Base-by-base conservation (phyloP, 2,329 filamentous ascomycete genomes). In the Didymella exigua region DNA sequence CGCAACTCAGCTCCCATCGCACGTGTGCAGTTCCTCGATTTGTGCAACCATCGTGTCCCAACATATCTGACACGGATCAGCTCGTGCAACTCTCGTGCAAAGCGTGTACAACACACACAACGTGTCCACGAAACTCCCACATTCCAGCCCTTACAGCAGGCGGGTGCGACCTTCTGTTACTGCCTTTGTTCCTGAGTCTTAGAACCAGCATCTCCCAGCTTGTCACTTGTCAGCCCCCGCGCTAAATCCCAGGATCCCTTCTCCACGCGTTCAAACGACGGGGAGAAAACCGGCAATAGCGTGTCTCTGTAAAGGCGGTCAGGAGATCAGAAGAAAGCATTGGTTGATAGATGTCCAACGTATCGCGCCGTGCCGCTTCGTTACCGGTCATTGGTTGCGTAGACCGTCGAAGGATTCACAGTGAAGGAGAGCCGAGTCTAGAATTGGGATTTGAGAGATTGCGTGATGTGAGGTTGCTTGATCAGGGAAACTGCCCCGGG, bases 331-430 rank as follows among this genome's bases (percentile, higher is more conserved):
- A 30, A 14, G 14, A 40, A 27, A 29, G 21, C 23, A 43, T 50
- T 50, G 46, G 41, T 37, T 36, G 50, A 42, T n/a, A 5, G n/a
- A 21, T 21, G 10, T 14, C 10, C 10, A 45, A n/a, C 34, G 40
- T 49, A 13, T 45, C 54, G 54, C 21, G 48, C 54, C 49, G 48
- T 40, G 44, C 54, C 49, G 54, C 44, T 44, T 56, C 54, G 42
- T 51, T 51, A 51, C 54, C 54, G 13, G 26, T 29, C 43, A 51
- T 48, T 56, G 43, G 54, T 43, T 48, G 44, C 10, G 18, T 19
- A 24, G 37, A 36, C 7, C 14, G 16, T 43, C 21, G 43, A 48
- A 48, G 37, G 43, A 48, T 51, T 44, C 8, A 18, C 23, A 16
- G 41, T 41, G 41, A 42, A 42, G n/a, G 41, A 45, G 29, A 21